These are phyloP conservation scores for Apophysomyces ossiformis DNA, from an alignment of 371 early-diverging fungal genomes.

Conservation along the genomic window DNA sequence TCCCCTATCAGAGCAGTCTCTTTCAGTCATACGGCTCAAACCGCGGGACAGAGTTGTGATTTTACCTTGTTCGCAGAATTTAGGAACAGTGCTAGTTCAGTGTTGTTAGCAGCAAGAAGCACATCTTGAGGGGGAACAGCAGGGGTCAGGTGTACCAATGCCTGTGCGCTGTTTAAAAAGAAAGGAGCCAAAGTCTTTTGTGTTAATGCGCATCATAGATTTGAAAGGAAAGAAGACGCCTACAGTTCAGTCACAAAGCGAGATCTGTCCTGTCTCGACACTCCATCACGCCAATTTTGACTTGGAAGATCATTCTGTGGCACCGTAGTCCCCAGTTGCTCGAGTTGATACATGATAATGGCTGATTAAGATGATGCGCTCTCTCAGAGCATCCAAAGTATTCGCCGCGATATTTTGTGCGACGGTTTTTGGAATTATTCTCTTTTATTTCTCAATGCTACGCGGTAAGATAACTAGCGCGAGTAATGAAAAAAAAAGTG, in stretches of 20 bases:
- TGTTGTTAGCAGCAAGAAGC: slow-evolving; percentile 40
- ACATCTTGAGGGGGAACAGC: slow-evolving; percentile 38
- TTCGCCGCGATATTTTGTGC: slow-evolving; percentile 1
- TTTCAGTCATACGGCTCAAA: not conserved
- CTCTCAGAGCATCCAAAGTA: not conserved
- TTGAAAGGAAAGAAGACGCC: slow-evolving; percentile 10
- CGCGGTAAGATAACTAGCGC: not conserved
- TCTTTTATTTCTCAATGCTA: slow-evolving; percentile 4
- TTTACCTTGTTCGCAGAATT: slow-evolving; percentile 48
- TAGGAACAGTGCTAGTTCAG: slow-evolving; percentile 43
- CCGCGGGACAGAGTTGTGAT: not conserved
- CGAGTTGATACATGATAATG: not conserved
- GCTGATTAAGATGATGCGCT: not conserved
- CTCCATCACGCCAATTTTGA: slow-evolving; percentile 46
- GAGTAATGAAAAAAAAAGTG: slow-evolving; percentile 3
- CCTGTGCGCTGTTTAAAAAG: slow-evolving; percentile 31
- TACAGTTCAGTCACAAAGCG: slow-evolving; percentile 46
- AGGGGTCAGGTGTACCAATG: slow-evolving; percentile 42
- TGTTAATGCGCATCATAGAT: slow-evolving; percentile 6
- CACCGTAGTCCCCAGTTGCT: not conserved
- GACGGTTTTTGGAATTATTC: not conserved
- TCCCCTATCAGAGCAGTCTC: not conserved
- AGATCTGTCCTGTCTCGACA: slow-evolving; percentile 39
- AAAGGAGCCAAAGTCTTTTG: not conserved
- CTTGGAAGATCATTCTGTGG: slow-evolving; percentile 24